Evolutionary conservation across 2,329 filamentous ascomycete genomes (phyloP).

Genomic region (Botryotinia convoluta): DNA sequence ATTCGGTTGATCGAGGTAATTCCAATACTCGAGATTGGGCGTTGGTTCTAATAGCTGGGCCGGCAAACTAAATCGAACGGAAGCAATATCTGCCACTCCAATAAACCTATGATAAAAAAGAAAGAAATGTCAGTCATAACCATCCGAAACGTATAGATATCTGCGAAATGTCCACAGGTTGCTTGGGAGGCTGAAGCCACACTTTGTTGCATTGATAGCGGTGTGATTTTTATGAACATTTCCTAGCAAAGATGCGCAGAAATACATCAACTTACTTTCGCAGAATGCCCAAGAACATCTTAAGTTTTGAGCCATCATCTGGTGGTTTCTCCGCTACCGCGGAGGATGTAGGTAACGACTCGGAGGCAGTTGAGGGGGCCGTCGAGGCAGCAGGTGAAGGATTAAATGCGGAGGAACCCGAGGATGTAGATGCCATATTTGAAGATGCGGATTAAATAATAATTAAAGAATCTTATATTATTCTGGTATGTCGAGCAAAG

Average conservation of each 20-base stretch:
- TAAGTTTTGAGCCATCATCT: conserved; percentile 84
- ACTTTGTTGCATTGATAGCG: conserved; percentile 22
- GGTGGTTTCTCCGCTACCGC: conserved; percentile 51
- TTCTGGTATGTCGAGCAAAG: neutral
- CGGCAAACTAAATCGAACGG: conserved; percentile 92
- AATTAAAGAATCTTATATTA: neutral
- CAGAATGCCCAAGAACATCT: conserved; percentile 82
- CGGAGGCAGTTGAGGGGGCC: conserved; percentile 31
- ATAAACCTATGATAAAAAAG: conserved; percentile 66
- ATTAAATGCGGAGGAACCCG: conserved; percentile 30
- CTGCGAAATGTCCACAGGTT: neutral
- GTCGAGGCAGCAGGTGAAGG: conserved; percentile 32
- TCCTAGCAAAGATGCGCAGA: neutral
- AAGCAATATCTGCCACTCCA: conserved; percentile 90
- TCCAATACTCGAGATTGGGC: conserved; percentile 98
- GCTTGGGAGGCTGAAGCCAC: conserved; percentile 17
- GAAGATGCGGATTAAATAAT: neutral
- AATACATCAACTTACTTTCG: conserved; percentile 64
- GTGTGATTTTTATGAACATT: conserved; percentile 12
- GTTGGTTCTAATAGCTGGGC: conserved; percentile 94
- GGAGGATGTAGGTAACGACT: conserved; percentile 26
- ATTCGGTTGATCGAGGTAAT: conserved; percentile 92
- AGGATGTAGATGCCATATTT: conserved; percentile 36
- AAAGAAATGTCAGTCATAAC: neutral
- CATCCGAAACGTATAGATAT: neutral